phyloP scores from a whole-genome alignment of 2,329 filamentous ascomycete genomes.

The Aureobasidium zeae region DNA sequence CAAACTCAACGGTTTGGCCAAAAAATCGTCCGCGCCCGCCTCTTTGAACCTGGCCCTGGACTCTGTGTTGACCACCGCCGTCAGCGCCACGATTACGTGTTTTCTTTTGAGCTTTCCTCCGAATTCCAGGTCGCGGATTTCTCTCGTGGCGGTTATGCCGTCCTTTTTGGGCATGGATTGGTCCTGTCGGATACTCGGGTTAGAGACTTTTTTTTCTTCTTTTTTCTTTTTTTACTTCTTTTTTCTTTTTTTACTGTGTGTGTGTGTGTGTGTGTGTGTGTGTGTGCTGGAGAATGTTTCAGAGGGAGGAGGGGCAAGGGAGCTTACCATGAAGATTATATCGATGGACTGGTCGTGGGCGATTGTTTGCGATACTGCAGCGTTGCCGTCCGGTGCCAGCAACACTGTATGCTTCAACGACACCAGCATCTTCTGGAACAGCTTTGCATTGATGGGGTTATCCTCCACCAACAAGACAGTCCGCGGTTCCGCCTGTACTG shows the following conservation, averaged over 20 bases:
- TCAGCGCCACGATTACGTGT: slow-evolving; percentile 17
- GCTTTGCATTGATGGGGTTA: slow-evolving; percentile 16
- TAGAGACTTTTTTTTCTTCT: too few species aligned
- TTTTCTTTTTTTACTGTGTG: too few species aligned
- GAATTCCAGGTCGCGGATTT: slow-evolving; percentile 16
- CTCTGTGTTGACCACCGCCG: slow-evolving; percentile 15
- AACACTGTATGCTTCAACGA: slow-evolving; percentile 15
- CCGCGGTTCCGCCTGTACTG: background rate
- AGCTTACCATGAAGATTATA: slow-evolving; percentile 16
- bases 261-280: too few species aligned
- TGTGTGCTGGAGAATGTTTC: too few species aligned
- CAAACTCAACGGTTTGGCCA: slow-evolving; percentile 16
- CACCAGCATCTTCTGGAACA: slow-evolving; percentile 15
- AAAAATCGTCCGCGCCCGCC: slow-evolving; percentile 17
- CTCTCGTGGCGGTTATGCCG: slow-evolving; percentile 16
- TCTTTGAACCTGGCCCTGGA: slow-evolving; percentile 13
- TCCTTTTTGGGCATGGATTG: slow-evolving; percentile 18
- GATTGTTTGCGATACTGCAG: slow-evolving; percentile 6
- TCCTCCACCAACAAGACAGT: slow-evolving; percentile 18
- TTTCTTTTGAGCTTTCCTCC: slow-evolving; percentile 2
- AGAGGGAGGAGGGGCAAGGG: background rate
- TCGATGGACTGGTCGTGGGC: slow-evolving; percentile 14
- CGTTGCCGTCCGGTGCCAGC: slow-evolving; percentile 24
- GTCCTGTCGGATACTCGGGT: background rate
- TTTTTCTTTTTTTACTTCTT: too few species aligned